These are phyloP conservation scores for Dactylonectria macrodidyma DNA, from an alignment of 2,329 filamentous ascomycete genomes.

Conservation along the genomic window DNA sequence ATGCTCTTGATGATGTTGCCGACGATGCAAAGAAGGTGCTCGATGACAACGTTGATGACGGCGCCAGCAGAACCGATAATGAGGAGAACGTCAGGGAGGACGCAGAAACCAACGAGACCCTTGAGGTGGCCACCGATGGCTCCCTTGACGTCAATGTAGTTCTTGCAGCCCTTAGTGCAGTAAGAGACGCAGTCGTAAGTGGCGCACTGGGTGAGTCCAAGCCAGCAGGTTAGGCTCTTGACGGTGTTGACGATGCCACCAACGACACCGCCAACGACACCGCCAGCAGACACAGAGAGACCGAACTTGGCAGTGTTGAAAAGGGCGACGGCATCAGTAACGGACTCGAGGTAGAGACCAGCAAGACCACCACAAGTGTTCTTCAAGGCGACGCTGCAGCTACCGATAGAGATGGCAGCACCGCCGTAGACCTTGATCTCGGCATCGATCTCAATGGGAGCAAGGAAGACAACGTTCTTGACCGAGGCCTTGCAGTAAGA, in stretches of 20 bases:
- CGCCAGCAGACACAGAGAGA: slow-evolving; percentile 44
- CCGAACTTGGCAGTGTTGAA: slow-evolving; percentile 57
- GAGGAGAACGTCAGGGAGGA: slow-evolving; percentile 52
- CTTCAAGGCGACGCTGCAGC: slow-evolving; percentile 52
- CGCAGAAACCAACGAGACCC: slow-evolving; percentile 51
- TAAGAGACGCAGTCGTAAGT: slow-evolving; percentile 57
- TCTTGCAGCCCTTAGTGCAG: slow-evolving; percentile 56
- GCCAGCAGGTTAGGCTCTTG: slow-evolving; percentile 46
- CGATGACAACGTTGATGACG: slow-evolving; percentile 47
- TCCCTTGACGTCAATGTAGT: slow-evolving; percentile 54
- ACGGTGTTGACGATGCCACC: slow-evolving; percentile 45
- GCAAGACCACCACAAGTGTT: slow-evolving; percentile 50
- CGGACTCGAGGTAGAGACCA: slow-evolving; percentile 52
- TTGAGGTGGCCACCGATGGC: slow-evolving; percentile 49
- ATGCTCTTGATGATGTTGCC: slow-evolving; percentile 50
- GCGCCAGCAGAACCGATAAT: slow-evolving; percentile 44
- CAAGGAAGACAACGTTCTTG: slow-evolving; percentile 53
- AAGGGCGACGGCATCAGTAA: slow-evolving; percentile 52
- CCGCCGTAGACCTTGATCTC: slow-evolving; percentile 47
- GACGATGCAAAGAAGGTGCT: slow-evolving; percentile 53
- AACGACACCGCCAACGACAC: slow-evolving; percentile 47
- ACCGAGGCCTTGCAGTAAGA: slow-evolving; percentile 55
- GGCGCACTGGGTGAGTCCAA: slow-evolving; percentile 51
- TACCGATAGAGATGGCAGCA: slow-evolving; percentile 42
- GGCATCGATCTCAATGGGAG: slow-evolving; percentile 47